phyloP scores from a whole-genome alignment of 768 basidiomycete species.

The Mycena vulgaris region DNA sequence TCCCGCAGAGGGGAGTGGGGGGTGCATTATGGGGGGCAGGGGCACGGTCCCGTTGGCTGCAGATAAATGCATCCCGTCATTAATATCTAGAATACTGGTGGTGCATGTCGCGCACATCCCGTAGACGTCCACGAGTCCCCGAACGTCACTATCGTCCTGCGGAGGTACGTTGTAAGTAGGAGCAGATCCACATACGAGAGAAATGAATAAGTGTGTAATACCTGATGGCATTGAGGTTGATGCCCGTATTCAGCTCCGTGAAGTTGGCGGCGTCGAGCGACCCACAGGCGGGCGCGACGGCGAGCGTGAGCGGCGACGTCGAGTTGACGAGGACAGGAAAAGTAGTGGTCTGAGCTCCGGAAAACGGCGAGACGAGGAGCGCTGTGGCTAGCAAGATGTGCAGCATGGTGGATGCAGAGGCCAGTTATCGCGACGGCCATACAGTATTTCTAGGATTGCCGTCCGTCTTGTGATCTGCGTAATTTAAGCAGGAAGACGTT shows the following conservation, averaged over 20 bases:
- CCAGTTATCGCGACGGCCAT: neutral
- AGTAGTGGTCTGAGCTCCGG: conserved; percentile 9
- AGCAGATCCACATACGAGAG: too few species aligned
- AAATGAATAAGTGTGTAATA: too few species aligned
- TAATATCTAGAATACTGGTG: too few species aligned
- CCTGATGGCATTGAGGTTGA: conserved; percentile 43
- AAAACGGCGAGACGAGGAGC: neutral
- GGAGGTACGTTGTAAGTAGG: neutral
- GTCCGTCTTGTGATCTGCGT: conserved; percentile 16
- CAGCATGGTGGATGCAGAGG: conserved; percentile 1
- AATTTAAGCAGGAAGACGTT: neutral
- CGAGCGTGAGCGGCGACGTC: conserved; percentile 45
- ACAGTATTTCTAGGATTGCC: neutral
- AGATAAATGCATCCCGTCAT: neutral
- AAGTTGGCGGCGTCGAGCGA: conserved; percentile 42
- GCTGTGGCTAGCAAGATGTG: neutral
- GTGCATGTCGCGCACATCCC: conserved; percentile 33
- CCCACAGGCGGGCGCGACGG: conserved; percentile 46
- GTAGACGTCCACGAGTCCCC: conserved; percentile 53
- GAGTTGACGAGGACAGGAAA: conserved; percentile 47
- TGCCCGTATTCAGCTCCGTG: conserved; percentile 48
- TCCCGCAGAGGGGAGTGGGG: conserved; percentile 51
- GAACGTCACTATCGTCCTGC: conserved; percentile 48
- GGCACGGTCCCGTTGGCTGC: conserved; percentile 52
- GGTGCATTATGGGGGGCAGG: conserved; percentile 49